Percentiles rank a stretch among this genome's conserved stretches.
phyloP scores from a whole-genome alignment of 768 basidiomycete species.

The Tricholoma saponaceum region DNA sequence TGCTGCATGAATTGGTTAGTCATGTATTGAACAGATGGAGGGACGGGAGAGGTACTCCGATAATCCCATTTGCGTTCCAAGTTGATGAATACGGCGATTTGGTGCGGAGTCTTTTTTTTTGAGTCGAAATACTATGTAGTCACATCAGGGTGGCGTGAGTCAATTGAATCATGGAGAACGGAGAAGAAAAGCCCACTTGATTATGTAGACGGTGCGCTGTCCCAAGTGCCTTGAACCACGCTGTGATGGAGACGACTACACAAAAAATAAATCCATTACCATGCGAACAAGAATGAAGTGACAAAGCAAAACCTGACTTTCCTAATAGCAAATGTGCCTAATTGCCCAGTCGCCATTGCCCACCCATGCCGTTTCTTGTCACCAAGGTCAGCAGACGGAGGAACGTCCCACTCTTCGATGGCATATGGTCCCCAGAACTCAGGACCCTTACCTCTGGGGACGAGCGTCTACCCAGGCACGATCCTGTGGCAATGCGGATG shows the following conservation, averaged over 20 bases:
- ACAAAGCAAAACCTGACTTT: slow-evolving; percentile 24
- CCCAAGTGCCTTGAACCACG: slow-evolving; percentile 62
- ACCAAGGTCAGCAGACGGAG: slow-evolving; percentile 35
- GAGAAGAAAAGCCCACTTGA: slow-evolving; percentile 39
- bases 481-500: slow-evolving; percentile 71
- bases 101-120: slow-evolving; percentile 74
- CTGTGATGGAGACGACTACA: slow-evolving; percentile 51
- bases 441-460: slow-evolving; percentile 74
- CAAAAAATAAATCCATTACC: not conserved
- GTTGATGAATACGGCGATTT: slow-evolving; percentile 77
- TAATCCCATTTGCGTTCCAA: slow-evolving; percentile 92
- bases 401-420: slow-evolving; percentile 77
- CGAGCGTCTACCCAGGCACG: slow-evolving; percentile 81
- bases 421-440: slow-evolving; percentile 84
- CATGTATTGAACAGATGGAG: not conserved
- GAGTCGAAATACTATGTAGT: slow-evolving; percentile 78
- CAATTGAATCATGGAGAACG: slow-evolving; percentile 4
- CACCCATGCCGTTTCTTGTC: slow-evolving; percentile 25
- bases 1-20: slow-evolving; percentile 36
- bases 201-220: slow-evolving; percentile 68
- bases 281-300: not conserved
- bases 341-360: slow-evolving; percentile 31
- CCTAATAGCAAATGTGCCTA: slow-evolving; percentile 39
- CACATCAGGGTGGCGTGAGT: not conserved
- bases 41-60: slow-evolving; percentile 41